Percentiles rank a stretch among this genome's conserved stretches.
Conservation (phyloP, 2,329 filamentous ascomycete genomes). For the Diaporthe velutina region DNA sequence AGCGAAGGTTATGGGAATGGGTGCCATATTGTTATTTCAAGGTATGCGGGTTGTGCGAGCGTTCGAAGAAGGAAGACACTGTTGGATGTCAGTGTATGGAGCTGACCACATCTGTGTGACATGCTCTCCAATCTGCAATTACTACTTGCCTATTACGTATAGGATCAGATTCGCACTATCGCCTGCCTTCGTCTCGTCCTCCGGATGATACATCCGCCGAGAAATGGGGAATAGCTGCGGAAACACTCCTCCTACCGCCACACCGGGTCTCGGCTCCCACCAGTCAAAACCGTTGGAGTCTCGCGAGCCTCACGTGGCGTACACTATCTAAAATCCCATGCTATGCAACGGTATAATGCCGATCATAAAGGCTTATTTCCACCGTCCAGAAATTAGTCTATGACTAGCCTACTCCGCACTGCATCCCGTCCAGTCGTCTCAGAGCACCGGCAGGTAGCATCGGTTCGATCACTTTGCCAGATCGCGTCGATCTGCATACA, state of each 20-base stretch:
- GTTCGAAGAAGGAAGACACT: no score
- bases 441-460: conserved; percentile 10
- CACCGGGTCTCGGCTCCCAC: conserved; percentile 3
- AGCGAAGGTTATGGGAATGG: conserved; percentile 23
- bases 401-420: conserved; percentile 13
- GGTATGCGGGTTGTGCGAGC: neutral
- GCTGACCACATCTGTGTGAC: no score
- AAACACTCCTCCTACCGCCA: neutral
- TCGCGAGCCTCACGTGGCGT: neutral
- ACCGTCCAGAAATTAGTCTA: neutral
- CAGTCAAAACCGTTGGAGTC: neutral
- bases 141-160: neutral
- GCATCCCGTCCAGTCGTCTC: neutral
- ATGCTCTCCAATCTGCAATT: neutral
- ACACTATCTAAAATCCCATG: neutral
- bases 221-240: neutral
- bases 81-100: neutral
- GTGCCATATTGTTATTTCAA: neutral
- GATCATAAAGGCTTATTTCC: neutral
- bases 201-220: neutral
- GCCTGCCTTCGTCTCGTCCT: neutral
- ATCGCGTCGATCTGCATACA: neutral
- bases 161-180: neutral
- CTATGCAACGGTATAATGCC: conserved; percentile 8
- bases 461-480: neutral